Percentiles rank a stretch among this genome's conserved stretches.
These are phyloP conservation scores for Radiomyces spectabilis DNA, from an alignment of 192 early-diverging fungal species.

Conservation along the genomic window DNA sequence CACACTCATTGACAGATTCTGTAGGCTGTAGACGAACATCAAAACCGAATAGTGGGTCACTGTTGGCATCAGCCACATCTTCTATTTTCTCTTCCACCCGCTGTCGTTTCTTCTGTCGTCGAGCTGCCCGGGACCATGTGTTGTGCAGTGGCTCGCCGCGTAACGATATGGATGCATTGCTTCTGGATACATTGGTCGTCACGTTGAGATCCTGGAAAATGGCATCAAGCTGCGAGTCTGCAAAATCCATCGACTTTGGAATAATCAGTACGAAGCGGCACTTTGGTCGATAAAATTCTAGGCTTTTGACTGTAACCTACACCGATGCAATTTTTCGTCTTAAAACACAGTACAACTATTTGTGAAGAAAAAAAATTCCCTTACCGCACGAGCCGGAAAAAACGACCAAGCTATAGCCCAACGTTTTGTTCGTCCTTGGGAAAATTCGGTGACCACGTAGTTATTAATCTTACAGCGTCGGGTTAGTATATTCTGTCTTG, in stretches of 20 bases:
- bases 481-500: too few relatives aligned
- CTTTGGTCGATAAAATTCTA: conserved; percentile 8
- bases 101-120: conserved; percentile 5
- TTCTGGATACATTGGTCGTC: too few relatives aligned
- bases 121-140: conserved; percentile 24
- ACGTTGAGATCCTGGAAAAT: background rate
- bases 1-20: background rate
- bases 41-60: too few relatives aligned
- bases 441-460: conserved; percentile 44
- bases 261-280: conserved; percentile 3
- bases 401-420: conserved; percentile 57
- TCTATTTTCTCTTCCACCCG: background rate
- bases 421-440: conserved; percentile 42
- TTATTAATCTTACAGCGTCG: conserved; percentile 50
- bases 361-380: too few relatives aligned
- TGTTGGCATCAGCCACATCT: background rate
- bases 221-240: background rate
- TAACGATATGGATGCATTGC: too few relatives aligned
- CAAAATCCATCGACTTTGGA: background rate
- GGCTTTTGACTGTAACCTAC: background rate
- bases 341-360: too few relatives aligned
- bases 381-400: conserved; percentile 25
- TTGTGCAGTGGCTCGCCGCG: background rate
- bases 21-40: too few relatives aligned
- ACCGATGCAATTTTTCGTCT: too few relatives aligned